Base-by-base conservation (phyloP, 805 yeast species). In the Cyberlindnera japonica region DNA sequence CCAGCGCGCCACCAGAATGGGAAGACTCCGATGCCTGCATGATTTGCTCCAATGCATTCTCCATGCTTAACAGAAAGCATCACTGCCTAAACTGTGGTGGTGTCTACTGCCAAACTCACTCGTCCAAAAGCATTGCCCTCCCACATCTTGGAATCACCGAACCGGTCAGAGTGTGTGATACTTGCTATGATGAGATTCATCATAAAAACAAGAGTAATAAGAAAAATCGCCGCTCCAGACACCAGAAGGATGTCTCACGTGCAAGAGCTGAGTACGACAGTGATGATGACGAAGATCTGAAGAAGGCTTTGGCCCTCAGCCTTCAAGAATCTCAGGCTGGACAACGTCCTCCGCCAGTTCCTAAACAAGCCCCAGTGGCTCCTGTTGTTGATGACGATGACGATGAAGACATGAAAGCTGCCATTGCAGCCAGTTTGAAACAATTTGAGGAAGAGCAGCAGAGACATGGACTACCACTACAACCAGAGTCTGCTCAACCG, bases 51-150 rank as follows among this genome's bases (percentile, higher is more conserved):
- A 77, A 72, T 30, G 66, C 81, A 13, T 93, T 93, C 57, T 70
- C 93, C 1, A 74, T 91, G 58, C 67, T 90, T 45, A 89, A 86
- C 59, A 74, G 99, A 56, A 89, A 91, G 59, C 99, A 93, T 61
- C 99, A 93, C 63, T 93, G 99, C 62, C 74, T 99, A 38, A 83
- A 95, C 38, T 93, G 99, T 65, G 99, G 99, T 18, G 97, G 97
- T 4, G 96, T 88, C 0, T 91, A 74, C 57, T 81, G 95, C 61
- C 90, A 85, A 49, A 73, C 77, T 6, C 95, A 95, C 62, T 87
- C 97, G n/a, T 67, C 82, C 2, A 77, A 85, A 50, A 69, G 62
- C 35, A 68, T 80, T 24, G 81, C 90, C 9, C 67, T 93, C 41
- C 91, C 95, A 0, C 81, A 83, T 33, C 70, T 87, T 36, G 99